phyloP scores from a whole-genome alignment of 2,329 filamentous ascomycete genomes.

The Xylariaceae sp. region DNA sequence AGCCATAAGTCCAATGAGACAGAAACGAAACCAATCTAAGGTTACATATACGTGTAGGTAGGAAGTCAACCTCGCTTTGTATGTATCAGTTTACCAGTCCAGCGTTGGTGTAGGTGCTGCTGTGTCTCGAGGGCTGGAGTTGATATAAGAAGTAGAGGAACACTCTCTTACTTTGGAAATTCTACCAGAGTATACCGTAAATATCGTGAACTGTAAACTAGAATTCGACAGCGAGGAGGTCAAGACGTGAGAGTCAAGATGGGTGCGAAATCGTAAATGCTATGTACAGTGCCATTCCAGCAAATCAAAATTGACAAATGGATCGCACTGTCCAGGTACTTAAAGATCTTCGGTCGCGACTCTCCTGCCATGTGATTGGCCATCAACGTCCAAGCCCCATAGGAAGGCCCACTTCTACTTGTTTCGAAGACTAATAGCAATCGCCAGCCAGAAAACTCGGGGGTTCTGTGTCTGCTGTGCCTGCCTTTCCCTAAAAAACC shows the following conservation, averaged over 20 bases:
- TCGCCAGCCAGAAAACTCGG: constrained; percentile 24
- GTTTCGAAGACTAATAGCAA: constrained; percentile 7
- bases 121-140: too few species aligned
- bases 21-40: too few species aligned
- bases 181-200: too few species aligned
- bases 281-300: too few species aligned
- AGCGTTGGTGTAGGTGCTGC: too few species aligned
- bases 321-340: constrained; percentile 26
- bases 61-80: too few species aligned
- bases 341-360: constrained; percentile 27
- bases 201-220: too few species aligned
- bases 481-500: constrained; percentile 32
- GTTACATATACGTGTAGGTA: too few species aligned
- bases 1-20: too few species aligned
- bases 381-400: constrained; percentile 10
- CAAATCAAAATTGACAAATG: constrained; percentile 1
- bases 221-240: neutral
- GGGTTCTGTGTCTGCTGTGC: constrained; percentile 34
- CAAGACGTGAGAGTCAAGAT: neutral
- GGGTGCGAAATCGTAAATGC: neutral
- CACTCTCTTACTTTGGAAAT: too few species aligned
- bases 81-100: too few species aligned
- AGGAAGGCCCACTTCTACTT: constrained; percentile 10
- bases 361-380: constrained; percentile 24
- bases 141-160: too few species aligned